phyloP scores from a whole-genome alignment of 129 eudicot genomes.

The Calendula officinalis region DNA sequence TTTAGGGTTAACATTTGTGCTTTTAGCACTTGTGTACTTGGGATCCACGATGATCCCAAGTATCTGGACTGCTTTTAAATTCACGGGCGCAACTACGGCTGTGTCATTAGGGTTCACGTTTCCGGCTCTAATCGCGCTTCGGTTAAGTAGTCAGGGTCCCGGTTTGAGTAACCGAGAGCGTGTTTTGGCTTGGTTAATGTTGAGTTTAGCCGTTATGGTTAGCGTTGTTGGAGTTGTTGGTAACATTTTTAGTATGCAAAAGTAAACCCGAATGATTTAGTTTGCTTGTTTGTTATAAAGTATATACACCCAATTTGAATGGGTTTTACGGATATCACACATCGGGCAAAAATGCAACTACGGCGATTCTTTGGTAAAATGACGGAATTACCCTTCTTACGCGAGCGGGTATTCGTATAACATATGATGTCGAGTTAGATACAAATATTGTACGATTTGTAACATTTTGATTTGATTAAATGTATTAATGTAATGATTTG shows the following conservation, averaged over 20 bases:
- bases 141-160: conserved; percentile 62
- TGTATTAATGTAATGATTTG: conserved; percentile 20
- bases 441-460: conserved; percentile 17
- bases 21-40: conserved; percentile 57
- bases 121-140: conserved; percentile 80
- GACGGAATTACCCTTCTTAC: conserved; percentile 8
- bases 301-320: neutral
- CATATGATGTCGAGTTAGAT: conserved; percentile 11
- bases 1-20: conserved; percentile 51
- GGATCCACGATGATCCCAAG: conserved; percentile 92
- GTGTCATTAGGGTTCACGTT: conserved; percentile 91
- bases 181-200: conserved; percentile 74
- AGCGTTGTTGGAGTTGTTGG: conserved; percentile 78
- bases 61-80: conserved; percentile 97
- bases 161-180: conserved; percentile 57
- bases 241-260: conserved; percentile 59
- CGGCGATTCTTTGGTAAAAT: neutral
- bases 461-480: conserved; percentile 20
- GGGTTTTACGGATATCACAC: neutral
- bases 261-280: conserved; percentile 45
- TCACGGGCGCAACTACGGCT: conserved; percentile 97
- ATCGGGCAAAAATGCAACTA: neutral
- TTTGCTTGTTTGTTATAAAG: neutral
- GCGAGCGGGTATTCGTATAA: neutral
- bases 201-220: conserved; percentile 69